Conservation (phyloP, 2,329 filamentous ascomycete genomes). For the Colletotrichum neosansevieriae region DNA sequence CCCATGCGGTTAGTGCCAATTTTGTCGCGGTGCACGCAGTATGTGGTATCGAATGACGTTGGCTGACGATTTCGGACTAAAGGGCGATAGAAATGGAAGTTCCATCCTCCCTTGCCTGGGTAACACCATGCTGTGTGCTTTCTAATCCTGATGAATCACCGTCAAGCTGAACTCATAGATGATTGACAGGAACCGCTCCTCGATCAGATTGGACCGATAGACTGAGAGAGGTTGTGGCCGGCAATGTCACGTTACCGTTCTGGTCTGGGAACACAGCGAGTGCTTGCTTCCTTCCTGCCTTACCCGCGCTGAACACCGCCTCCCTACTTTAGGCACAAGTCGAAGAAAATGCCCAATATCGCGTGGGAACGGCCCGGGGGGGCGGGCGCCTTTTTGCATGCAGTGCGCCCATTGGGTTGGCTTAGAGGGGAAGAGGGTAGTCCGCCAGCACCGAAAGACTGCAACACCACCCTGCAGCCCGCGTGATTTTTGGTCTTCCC, state of each 20-base stretch:
- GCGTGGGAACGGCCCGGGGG: constrained; percentile 6
- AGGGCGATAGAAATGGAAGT: background rate
- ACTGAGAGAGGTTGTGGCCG: too few relatives aligned
- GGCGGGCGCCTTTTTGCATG: constrained; percentile 2
- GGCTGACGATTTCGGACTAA: background rate
- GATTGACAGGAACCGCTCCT: background rate
- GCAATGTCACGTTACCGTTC: constrained; percentile 1
- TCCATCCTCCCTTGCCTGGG: background rate
- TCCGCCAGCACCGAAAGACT: constrained; percentile 8
- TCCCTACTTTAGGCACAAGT: background rate
- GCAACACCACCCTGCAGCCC: background rate
- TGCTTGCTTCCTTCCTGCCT: constrained; percentile 5
- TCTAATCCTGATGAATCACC: background rate
- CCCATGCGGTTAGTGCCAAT: background rate
- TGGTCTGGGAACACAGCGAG: background rate
- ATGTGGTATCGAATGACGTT: background rate
- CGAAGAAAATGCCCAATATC: background rate
- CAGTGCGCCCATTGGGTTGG: background rate
- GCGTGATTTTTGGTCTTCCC: constrained; percentile 9
- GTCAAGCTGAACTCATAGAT: background rate
- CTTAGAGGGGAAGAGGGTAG: background rate
- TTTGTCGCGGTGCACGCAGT: too few relatives aligned
- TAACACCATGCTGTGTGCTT: background rate
- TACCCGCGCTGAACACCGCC: constrained; percentile 9
- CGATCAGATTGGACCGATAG: background rate